phyloP scores from a whole-genome alignment of 1,284 basidiomycete species.

The Melampsora larici-populina region DNA sequence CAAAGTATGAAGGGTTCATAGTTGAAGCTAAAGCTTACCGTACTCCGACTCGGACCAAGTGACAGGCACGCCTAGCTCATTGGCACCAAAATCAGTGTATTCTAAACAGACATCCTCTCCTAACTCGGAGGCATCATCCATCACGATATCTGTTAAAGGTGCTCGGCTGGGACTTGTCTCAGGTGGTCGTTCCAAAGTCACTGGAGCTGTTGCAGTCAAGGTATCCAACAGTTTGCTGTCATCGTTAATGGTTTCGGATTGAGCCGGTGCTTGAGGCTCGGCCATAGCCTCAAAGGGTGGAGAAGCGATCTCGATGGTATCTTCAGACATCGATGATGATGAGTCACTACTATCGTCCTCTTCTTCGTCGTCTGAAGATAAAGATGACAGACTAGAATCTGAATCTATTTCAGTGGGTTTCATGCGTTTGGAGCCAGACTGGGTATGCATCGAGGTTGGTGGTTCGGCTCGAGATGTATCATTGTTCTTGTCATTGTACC shows the following conservation, averaged over 20 bases:
- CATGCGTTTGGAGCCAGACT: neutral
- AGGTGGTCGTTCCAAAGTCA: neutral
- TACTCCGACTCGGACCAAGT: conserved; percentile 43
- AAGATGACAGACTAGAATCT: conserved; percentile 4
- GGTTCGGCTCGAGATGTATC: neutral
- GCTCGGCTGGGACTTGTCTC: neutral
- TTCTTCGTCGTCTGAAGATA: neutral
- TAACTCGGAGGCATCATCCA: conserved; percentile 31
- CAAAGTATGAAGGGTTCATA: neutral
- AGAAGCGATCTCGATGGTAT: neutral
- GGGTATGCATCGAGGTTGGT: neutral
- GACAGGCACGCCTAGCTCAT: conserved; percentile 34
- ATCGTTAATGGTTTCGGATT: neutral
- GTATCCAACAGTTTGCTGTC: too few relatives aligned
- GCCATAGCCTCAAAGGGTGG: neutral
- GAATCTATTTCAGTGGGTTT: neutral
- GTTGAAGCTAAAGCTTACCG: conserved; percentile 2
- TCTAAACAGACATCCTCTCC: conserved; percentile 42
- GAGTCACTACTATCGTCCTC: neutral
- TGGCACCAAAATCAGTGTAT: conserved; percentile 36
- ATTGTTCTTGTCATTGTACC: neutral
- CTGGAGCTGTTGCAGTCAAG: too few relatives aligned
- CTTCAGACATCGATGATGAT: neutral
- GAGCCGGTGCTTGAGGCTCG: neutral
- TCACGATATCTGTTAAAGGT: neutral